phyloP scores from a whole-genome alignment of 345 rosid species.

The Salix brachista region DNA sequence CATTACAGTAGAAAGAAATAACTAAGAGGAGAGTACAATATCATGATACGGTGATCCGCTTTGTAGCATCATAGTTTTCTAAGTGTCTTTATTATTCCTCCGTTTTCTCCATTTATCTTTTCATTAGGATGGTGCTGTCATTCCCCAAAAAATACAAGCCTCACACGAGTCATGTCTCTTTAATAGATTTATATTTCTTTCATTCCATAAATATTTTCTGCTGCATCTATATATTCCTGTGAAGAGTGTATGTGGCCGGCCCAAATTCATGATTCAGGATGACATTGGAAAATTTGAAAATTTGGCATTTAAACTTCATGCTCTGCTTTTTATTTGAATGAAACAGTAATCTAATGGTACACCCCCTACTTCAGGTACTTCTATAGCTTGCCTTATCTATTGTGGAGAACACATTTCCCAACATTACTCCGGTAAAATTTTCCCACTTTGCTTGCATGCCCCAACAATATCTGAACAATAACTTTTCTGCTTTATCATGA shows the following conservation, averaged over 20 bases:
- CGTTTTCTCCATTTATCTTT: too few species aligned
- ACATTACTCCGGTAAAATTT: conserved; percentile 56
- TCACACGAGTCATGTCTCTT: too few species aligned
- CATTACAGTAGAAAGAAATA: too few species aligned
- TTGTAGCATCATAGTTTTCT: too few species aligned
- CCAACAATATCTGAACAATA: not conserved
- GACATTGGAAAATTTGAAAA: not conserved
- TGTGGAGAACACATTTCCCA: conserved; percentile 77
- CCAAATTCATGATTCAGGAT: not conserved
- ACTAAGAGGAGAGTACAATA: too few species aligned
- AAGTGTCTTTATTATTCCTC: too few species aligned
- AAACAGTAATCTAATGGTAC: not conserved
- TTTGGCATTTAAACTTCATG: not conserved
- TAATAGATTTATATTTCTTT: too few species aligned
- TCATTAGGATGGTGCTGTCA: too few species aligned
- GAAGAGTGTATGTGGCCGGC: too few species aligned
- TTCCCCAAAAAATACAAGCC: too few species aligned
- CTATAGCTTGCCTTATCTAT: conserved; percentile 70
- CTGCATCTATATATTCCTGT: not conserved
- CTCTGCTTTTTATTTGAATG: not conserved
- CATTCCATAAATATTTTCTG: too few species aligned
- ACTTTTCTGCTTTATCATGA: not conserved
- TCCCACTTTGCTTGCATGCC: not conserved
- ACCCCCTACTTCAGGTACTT: conserved; percentile 61
- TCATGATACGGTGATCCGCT: too few species aligned